Evolutionary conservation across 345 rosid species (phyloP).

Genomic region (Eucalyptus decipiens): DNA sequence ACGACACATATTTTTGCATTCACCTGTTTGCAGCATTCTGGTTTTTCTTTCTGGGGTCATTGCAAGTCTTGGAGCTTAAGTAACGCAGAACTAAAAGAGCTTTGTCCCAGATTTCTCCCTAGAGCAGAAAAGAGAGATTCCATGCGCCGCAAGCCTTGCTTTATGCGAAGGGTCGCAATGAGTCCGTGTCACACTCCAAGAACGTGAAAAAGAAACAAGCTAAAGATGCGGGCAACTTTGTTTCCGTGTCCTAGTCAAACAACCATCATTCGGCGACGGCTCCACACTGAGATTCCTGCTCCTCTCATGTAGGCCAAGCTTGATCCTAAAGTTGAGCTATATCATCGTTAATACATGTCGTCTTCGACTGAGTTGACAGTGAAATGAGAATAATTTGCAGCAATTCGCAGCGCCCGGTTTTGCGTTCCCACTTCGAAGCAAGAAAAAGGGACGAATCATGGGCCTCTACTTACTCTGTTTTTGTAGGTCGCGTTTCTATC

Average conservation of each 20-base stretch:
- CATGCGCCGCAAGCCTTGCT: neutral
- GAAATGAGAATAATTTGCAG: neutral
- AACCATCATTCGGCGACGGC: neutral
- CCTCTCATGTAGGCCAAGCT: neutral
- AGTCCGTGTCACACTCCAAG: neutral
- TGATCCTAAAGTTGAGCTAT: neutral
- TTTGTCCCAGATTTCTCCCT: neutral
- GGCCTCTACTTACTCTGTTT: neutral
- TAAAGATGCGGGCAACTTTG: neutral
- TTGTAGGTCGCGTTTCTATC: neutral
- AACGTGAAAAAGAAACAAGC: neutral
- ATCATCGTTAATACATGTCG: neutral
- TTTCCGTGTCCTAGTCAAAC: neutral
- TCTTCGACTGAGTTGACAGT: neutral
- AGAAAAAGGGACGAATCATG: neutral
- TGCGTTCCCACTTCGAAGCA: neutral
- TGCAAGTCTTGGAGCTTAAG: neutral
- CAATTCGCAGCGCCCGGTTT: neutral
- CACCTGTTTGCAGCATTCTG: neutral
- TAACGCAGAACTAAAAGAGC: neutral
- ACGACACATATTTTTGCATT: neutral
- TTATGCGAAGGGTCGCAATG: neutral
- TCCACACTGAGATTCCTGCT: neutral
- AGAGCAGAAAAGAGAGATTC: neutral
- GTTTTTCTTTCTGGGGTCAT: neutral